Percentiles rank a stretch among this genome's conserved stretches.
Evolutionary conservation across 2,329 filamentous ascomycete species (phyloP).

Genomic region (Aspergillus sp.): DNA sequence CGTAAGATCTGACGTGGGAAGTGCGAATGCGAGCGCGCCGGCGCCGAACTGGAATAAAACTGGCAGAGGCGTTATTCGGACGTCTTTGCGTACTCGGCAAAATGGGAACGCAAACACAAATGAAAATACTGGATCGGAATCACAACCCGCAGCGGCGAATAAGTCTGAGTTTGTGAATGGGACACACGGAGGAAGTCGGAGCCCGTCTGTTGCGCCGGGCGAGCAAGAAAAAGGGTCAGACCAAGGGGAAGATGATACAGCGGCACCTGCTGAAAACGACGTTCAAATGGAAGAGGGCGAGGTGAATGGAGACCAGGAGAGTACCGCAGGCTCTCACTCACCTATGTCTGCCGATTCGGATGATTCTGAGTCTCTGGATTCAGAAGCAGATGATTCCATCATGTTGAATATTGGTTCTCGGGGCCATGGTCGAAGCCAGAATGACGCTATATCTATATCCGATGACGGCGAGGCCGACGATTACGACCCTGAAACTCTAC

Average conservation of each 20-base stretch:
- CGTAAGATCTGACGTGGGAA: not conserved
- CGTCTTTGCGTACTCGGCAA: slow-evolving; percentile 37
- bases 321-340: slow-evolving; percentile 7
- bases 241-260: slow-evolving; percentile 7
- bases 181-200: slow-evolving; percentile 39
- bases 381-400: slow-evolving; percentile 44
- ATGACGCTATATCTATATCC: slow-evolving; percentile 2
- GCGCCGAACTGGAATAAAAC: slow-evolving; percentile 48
- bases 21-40: slow-evolving; percentile 20
- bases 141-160: slow-evolving; percentile 5
- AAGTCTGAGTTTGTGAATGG: slow-evolving; percentile 38
- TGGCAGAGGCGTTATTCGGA: slow-evolving; percentile 43
- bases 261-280: slow-evolving; percentile 11
- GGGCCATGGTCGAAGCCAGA: slow-evolving; percentile 11
- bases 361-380: slow-evolving; percentile 32
- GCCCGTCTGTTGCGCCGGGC: slow-evolving; percentile 29
- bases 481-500: slow-evolving; percentile 24
- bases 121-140: slow-evolving; percentile 1
- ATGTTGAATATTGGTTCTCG: slow-evolving; percentile 41
- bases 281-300: slow-evolving; percentile 30
- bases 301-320: slow-evolving; percentile 21
- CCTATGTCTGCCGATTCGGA: slow-evolving; percentile 28
- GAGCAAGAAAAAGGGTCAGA: not conserved
- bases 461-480: slow-evolving; percentile 15
- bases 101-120: slow-evolving; percentile 14